Base-by-base conservation (phyloP, 2,329 filamentous ascomycete genomes). In the Colletotrichum aenigma region DNA sequence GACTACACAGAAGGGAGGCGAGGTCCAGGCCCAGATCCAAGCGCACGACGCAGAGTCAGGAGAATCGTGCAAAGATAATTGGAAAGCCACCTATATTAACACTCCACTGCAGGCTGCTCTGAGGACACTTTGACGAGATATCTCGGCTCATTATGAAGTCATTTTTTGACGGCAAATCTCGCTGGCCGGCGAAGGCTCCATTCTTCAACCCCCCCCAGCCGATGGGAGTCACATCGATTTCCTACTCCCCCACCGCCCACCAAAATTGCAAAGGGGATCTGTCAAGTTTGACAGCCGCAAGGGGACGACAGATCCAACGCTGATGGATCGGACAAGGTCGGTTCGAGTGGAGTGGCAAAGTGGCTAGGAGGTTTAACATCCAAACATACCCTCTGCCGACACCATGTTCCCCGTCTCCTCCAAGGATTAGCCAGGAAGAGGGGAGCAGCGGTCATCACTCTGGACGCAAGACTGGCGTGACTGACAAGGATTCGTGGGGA, bases 211-310 rank as follows among this genome's bases (percentile, higher is more conserved):
- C 38, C 24, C 61, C 67, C 60, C 18, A 58, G 56, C 26, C 52
- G 48, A 61, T 52, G 26, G 70, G 38, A 71, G 68, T 55, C 68
- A 62, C 38, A 60, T 71, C 71, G 67, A 71, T 48, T 66, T 36
- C 26, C 18, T 61, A 32, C 36, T 66, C 61, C 61, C 43, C 72
- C 68, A 75, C 61, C 43, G 36, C 34, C 67, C 52, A 52, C 48
- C 65, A 60, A 76, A 65, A 65, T 76, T 75, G 48, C 70, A 56
- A 74, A 76, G 70, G 73, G 74, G 65, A 76, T 76, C 74, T 76
- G 74, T 76, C 74, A 76, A 76, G 74, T 76, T 76, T 76, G 74
- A 75, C 74, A 75, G 74, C 71, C 71, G 71, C 66, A 66, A 75
- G 71, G 71, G 71, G 60, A 65, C 74, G 70, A 74, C 58, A 74